Conservation (phyloP, 2,329 filamentous ascomycete genomes). For the Fusarium bulbicola region DNA sequence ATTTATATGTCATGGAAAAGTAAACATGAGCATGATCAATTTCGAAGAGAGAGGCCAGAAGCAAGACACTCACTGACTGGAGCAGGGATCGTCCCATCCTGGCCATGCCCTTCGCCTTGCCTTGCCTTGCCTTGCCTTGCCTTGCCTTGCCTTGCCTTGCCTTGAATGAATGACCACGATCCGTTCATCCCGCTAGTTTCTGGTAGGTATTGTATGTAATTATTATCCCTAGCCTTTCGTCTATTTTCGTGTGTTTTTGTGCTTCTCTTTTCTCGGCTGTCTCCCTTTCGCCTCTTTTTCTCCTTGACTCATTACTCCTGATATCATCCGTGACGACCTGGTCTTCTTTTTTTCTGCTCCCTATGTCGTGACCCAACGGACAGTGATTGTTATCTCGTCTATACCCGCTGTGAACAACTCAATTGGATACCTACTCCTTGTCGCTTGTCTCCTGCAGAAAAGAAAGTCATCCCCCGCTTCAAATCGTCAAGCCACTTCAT, state of each 20-base stretch:
- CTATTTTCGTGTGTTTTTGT: constrained; percentile 16
- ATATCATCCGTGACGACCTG: constrained; percentile 13
- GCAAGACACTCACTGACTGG: background rate
- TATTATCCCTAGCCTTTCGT: constrained; percentile 20
- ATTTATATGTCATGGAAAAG: background rate
- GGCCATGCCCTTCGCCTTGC: background rate
- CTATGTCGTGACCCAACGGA: background rate
- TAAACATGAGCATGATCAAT: constrained; percentile 2
- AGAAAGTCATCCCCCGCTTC: constrained; percentile 13
- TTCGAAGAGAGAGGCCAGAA: background rate
- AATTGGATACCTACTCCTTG: background rate
- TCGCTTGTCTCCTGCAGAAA: constrained; percentile 3
- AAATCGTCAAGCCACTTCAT: constrained; percentile 16
- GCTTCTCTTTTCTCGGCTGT: constrained; percentile 10
- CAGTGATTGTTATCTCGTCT: constrained; percentile 11
- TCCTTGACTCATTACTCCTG: constrained; percentile 20
- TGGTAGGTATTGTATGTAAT: background rate
- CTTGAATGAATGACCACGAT: constrained; percentile 19
- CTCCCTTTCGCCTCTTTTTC: constrained; percentile 8
- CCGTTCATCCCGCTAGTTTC: constrained; percentile 31
- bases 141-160: background rate
- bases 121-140: background rate
- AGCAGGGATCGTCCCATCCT: constrained; percentile 22
- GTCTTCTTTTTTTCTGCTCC: background rate
- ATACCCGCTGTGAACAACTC: constrained; percentile 1